Conservation (phyloP, 2,329 filamentous ascomycete genomes). For the Pseudonectria foliicola region DNA sequence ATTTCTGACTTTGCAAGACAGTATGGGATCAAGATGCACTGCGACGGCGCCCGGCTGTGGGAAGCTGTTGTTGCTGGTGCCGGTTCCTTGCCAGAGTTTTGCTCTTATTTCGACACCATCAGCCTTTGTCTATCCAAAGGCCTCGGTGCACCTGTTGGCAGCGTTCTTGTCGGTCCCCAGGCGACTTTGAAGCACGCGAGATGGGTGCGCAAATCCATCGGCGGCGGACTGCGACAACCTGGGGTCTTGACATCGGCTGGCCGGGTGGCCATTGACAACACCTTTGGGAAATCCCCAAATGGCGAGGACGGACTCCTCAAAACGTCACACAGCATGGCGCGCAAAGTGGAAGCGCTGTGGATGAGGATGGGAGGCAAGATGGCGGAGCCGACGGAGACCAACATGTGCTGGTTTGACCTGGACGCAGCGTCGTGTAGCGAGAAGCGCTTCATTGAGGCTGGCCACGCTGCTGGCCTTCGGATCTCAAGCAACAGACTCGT, state of each 20-base stretch:
- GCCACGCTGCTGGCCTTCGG: constrained; percentile 35
- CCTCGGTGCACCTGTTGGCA: constrained; percentile 73
- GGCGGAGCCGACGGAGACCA: constrained; percentile 69
- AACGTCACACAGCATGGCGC: constrained; percentile 55
- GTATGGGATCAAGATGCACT: constrained; percentile 61
- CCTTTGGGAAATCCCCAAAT: constrained; percentile 31
- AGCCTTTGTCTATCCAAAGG: constrained; percentile 78
- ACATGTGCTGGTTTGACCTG: constrained; percentile 84
- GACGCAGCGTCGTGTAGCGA: constrained; percentile 44
- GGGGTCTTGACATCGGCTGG: constrained; percentile 68
- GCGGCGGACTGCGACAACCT: constrained; percentile 66
- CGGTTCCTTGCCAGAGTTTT: constrained; percentile 59
- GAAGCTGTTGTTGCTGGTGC: constrained; percentile 68
- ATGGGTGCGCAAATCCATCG: constrained; percentile 60
- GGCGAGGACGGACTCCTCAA: constrained; percentile 50
- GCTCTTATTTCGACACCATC: constrained; percentile 63
- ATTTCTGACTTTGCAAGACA: constrained; percentile 64
- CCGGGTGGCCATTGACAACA: constrained; percentile 54
- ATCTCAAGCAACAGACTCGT: constrained; percentile 36
- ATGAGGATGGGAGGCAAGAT: constrained; percentile 60
- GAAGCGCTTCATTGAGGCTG: constrained; percentile 32
- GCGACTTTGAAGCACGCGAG: constrained; percentile 31
- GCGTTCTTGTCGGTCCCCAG: constrained; percentile 55
- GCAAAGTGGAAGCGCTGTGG: constrained; percentile 64
- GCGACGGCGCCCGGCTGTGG: constrained; percentile 77